Conservation (phyloP, 768 basidiomycete species). For the Gloeophyllum trabeum region DNA sequence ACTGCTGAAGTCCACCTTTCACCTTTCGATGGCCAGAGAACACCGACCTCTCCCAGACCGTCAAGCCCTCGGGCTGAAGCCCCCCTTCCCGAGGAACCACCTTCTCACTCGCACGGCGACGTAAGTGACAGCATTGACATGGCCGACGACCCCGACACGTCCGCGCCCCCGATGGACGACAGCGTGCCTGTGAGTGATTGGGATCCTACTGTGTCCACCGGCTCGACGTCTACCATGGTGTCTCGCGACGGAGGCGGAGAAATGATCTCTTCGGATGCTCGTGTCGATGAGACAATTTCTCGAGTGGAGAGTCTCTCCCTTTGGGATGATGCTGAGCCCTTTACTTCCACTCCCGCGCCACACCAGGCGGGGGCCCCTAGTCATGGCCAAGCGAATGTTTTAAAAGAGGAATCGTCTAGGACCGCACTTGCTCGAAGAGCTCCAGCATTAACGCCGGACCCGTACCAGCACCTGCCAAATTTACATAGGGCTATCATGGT, state of each 20-base stretch:
- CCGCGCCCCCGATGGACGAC: background rate
- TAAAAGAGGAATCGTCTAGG: background rate
- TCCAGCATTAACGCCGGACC: slow-evolving; percentile 6
- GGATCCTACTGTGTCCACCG: too few species aligned
- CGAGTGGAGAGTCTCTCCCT: background rate
- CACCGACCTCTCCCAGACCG: too few species aligned
- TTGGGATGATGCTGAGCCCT: background rate
- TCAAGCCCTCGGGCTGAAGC: too few species aligned
- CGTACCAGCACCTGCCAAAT: slow-evolving; percentile 9
- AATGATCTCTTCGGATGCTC: background rate
- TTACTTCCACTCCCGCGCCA: background rate
- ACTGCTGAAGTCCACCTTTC: too few species aligned
- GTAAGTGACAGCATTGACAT: background rate
- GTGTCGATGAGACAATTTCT: background rate
- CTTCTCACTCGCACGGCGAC: too few species aligned
- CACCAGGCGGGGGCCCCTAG: background rate
- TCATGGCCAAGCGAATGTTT: background rate
- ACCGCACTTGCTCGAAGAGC: background rate
- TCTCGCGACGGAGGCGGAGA: background rate
- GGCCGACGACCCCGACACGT: background rate
- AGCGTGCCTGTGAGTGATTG: too few species aligned
- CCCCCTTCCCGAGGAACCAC: too few species aligned
- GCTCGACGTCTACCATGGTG: background rate
- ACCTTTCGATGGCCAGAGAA: too few species aligned
- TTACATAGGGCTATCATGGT: slow-evolving; percentile 14